phyloP scores from a whole-genome alignment of 2,329 filamentous ascomycete genomes.

The Penicillium freii region DNA sequence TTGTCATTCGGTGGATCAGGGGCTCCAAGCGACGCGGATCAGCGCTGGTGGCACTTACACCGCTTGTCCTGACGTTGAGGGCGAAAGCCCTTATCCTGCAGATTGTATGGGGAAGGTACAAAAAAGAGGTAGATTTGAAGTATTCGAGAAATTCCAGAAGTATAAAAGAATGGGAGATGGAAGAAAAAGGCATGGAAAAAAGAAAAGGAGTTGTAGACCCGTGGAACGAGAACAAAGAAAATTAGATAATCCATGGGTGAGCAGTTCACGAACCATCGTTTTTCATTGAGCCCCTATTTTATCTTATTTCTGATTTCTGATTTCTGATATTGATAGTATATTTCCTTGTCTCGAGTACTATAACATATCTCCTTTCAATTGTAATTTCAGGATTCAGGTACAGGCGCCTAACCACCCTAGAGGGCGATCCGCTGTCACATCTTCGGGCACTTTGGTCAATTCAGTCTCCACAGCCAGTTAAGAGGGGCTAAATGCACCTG shows the following conservation, averaged over 20 bases:
- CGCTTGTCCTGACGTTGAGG: slow-evolving; percentile 21
- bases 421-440: slow-evolving; percentile 37
- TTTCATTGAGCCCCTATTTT: background rate
- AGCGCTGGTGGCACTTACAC: slow-evolving; percentile 25
- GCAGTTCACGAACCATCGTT: slow-evolving; percentile 11
- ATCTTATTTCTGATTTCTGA: background rate
- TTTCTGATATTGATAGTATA: background rate
- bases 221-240: slow-evolving; percentile 8
- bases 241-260: slow-evolving; percentile 13
- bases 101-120: background rate
- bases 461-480: slow-evolving; percentile 24
- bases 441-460: slow-evolving; percentile 28
- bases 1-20: slow-evolving; percentile 30
- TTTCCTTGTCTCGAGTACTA: background rate
- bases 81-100: background rate
- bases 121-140: background rate
- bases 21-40: slow-evolving; percentile 25
- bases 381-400: slow-evolving; percentile 24
- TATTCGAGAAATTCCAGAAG: background rate
- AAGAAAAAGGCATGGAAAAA: background rate
- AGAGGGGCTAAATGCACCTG: slow-evolving; percentile 19
- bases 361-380: background rate
- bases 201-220: background rate
- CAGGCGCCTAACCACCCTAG: slow-evolving; percentile 24
- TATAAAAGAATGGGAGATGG: background rate